These are phyloP conservation scores for Trichoderma polysporum DNA, from an alignment of 2,329 filamentous ascomycete species.

Conservation along the genomic window DNA sequence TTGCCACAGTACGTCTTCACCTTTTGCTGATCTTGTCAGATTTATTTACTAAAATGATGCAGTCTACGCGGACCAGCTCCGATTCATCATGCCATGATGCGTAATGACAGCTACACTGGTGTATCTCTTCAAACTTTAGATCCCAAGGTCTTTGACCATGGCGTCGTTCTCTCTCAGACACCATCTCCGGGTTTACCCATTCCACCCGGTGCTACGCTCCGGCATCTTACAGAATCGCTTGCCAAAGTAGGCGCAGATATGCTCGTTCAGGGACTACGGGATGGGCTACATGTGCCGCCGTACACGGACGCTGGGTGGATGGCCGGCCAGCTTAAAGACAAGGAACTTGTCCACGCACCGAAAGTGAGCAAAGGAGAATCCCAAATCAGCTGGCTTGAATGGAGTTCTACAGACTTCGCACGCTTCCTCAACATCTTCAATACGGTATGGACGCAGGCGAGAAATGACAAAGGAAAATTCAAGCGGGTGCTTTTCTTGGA, in stretches of 20 bases:
- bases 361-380: conserved; percentile 69
- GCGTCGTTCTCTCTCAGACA: conserved; percentile 71
- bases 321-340: conserved; percentile 24
- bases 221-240: conserved; percentile 48
- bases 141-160: conserved; percentile 72
- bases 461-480: conserved; percentile 27
- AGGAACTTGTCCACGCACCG: conserved; percentile 54
- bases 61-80: conserved; percentile 84
- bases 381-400: conserved; percentile 58
- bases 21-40: neutral
- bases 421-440: conserved; percentile 61
- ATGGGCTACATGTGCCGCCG: conserved; percentile 65
- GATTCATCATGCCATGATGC: conserved; percentile 78
- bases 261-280: conserved; percentile 64
- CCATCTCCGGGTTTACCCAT: conserved; percentile 56
- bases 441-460: conserved; percentile 59
- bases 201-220: conserved; percentile 44
- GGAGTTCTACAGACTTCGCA: conserved; percentile 54
- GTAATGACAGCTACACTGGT: conserved; percentile 61
- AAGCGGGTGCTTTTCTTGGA: conserved; percentile 44
- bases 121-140: conserved; percentile 87
- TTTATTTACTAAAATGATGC: neutral
- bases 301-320: conserved; percentile 40
- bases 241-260: conserved; percentile 67
- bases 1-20: conserved; percentile 69